These are phyloP conservation scores for Ogataea wickerhamii DNA, from an alignment of 805 yeast genomes.

Conservation along the genomic window DNA sequence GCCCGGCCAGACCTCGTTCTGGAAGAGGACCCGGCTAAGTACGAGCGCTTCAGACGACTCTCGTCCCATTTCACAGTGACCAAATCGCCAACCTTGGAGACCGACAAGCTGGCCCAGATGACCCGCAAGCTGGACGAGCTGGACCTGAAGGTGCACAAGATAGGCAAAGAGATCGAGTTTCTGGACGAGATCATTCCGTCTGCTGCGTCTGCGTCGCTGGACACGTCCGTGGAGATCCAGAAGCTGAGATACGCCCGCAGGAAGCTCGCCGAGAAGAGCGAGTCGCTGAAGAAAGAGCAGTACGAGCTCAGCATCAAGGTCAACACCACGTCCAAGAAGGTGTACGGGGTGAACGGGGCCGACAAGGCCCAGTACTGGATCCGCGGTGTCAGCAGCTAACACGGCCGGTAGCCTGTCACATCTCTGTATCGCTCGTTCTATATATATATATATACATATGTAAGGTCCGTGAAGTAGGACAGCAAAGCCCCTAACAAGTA, in stretches of 20 bases:
- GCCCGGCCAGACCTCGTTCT: conserved; percentile 11
- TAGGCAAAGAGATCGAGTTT: conserved; percentile 30
- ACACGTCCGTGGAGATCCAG: conserved; percentile 21
- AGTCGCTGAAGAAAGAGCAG: conserved; percentile 25
- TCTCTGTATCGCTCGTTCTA: not conserved
- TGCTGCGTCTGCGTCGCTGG: conserved; percentile 14
- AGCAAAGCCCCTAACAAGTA: conserved; percentile 21
- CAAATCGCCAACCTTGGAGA: conserved; percentile 14
- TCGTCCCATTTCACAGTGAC: conserved; percentile 28
- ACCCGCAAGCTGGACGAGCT: conserved; percentile 17
- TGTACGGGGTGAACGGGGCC: conserved; percentile 30
- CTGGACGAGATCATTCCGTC: conserved; percentile 28
- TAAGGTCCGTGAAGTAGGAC: too few species aligned
- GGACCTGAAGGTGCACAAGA: conserved; percentile 23
- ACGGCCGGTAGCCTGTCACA: not conserved
- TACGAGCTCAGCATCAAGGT: conserved; percentile 31
- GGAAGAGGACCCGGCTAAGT: conserved; percentile 16
- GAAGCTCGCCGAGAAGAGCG: conserved; percentile 28
- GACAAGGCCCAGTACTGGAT: conserved; percentile 53
- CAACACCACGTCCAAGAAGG: conserved; percentile 24
- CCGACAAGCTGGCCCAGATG: conserved; percentile 18
- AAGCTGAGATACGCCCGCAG: conserved; percentile 28
- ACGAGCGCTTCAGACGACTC: conserved; percentile 20
- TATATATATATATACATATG: too few species aligned
- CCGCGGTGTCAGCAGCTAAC: conserved; percentile 47